Evolutionary conservation across 2,329 filamentous ascomycete species (phyloP).

Genomic region (Alternaria sp.): DNA sequence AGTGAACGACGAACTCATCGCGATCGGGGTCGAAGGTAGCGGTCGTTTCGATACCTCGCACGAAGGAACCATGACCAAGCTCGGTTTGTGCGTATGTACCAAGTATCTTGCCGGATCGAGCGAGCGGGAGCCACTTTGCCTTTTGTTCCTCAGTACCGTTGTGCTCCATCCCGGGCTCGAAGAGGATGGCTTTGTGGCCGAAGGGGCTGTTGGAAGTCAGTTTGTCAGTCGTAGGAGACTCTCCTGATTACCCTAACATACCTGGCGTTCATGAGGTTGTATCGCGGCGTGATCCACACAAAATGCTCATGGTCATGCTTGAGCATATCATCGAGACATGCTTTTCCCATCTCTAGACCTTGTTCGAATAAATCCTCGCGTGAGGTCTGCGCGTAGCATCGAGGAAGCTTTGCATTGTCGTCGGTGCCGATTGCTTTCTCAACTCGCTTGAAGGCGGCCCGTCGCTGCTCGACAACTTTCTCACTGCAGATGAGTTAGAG

Average conservation of each 20-base stretch:
- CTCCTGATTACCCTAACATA: background rate
- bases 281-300: constrained; percentile 18
- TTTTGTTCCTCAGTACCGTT: constrained; percentile 51
- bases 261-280: constrained; percentile 19
- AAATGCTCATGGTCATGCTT: constrained; percentile 29
- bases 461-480: constrained; percentile 13
- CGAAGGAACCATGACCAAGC: constrained; percentile 59
- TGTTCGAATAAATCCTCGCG: constrained; percentile 33
- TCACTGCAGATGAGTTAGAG: constrained; percentile 2
- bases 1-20: constrained; percentile 57
- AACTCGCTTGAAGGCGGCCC: constrained; percentile 23
- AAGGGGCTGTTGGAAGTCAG: constrained; percentile 19
- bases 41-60: constrained; percentile 56
- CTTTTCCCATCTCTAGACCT: constrained; percentile 30
- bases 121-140: constrained; percentile 48
- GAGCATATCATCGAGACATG: constrained; percentile 30
- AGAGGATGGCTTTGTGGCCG: constrained; percentile 12
- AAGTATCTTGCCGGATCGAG: constrained; percentile 51
- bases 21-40: constrained; percentile 53
- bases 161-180: constrained; percentile 47
- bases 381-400: constrained; percentile 28
- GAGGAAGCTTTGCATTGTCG: constrained; percentile 31
- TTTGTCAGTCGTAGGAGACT: no score
- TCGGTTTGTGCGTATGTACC: constrained; percentile 58
- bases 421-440: constrained; percentile 15